phyloP scores from a whole-genome alignment of 495 filamentous ascomycete species.

The Penicillium canescens region DNA sequence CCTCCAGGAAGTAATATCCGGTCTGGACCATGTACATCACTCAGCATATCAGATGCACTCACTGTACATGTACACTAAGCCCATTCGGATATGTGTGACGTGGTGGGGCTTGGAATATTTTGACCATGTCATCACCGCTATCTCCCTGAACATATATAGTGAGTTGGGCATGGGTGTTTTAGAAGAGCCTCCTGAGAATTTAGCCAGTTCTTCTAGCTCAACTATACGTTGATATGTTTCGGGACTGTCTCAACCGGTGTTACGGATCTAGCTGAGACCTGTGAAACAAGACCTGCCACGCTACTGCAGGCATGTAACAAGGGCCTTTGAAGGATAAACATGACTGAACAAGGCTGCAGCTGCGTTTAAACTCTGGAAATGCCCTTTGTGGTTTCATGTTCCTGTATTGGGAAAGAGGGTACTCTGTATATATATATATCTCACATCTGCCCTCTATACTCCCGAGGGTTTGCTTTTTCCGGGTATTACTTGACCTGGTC shows the following conservation, averaged over 20 bases:
- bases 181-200: background rate
- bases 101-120: too few relatives aligned
- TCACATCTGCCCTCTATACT: too few relatives aligned
- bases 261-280: conserved; percentile 13
- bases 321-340: background rate
- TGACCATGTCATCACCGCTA: too few relatives aligned
- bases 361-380: conserved; percentile 1
- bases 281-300: conserved; percentile 16
- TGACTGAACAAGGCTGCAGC: background rate
- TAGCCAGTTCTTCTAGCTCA: background rate
- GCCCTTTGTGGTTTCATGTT: background rate
- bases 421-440: too few relatives aligned
- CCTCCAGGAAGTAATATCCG: too few relatives aligned
- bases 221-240: background rate
- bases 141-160: too few relatives aligned
- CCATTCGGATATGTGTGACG: too few relatives aligned
- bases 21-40: too few relatives aligned
- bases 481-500: background rate
- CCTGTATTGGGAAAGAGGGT: background rate
- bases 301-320: conserved; percentile 10
- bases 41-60: too few relatives aligned
- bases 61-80: too few relatives aligned
- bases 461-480: background rate
- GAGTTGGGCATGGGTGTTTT: too few relatives aligned
- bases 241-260: background rate